Evolutionary conservation across 441 rosid species (phyloP).

Genomic region (Bocquillonia castaneifolia): DNA sequence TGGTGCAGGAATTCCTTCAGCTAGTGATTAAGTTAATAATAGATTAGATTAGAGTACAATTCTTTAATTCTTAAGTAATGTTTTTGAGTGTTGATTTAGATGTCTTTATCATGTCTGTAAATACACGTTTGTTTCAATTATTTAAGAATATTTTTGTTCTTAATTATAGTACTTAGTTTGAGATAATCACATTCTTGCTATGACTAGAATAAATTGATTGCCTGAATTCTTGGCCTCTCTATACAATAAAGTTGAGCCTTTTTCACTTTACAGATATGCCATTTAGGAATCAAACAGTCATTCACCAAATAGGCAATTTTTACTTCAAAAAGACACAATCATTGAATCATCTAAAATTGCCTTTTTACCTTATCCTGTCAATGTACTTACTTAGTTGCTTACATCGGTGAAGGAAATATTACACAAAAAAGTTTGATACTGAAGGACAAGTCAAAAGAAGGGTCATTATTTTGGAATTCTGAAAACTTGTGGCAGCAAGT

Average conservation of each 20-base stretch:
- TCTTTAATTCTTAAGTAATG: conserved; percentile 41
- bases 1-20: conserved; percentile 33
- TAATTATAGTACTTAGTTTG: neutral
- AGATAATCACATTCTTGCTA: neutral
- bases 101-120: conserved; percentile 26
- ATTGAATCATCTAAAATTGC: neutral
- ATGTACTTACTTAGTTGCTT: too few relatives aligned
- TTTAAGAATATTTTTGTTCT: conserved; percentile 5
- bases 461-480: too few relatives aligned
- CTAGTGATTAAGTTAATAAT: conserved; percentile 29
- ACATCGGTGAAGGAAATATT: too few relatives aligned
- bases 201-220: neutral
- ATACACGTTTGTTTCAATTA: conserved; percentile 25
- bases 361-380: neutral
- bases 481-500: too few relatives aligned
- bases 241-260: neutral
- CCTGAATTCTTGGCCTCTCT: neutral
- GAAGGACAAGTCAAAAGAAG: too few relatives aligned
- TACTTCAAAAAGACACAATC: neutral
- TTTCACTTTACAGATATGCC: too few relatives aligned
- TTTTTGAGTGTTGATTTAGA: conserved; percentile 14
- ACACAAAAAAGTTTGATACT: too few relatives aligned
- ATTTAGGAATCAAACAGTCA: neutral
- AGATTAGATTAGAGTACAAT: conserved; percentile 19
- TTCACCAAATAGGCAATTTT: neutral